Base-by-base conservation (phyloP, 2,329 filamentous ascomycete species). In the Colletotrichum liaoningense region DNA sequence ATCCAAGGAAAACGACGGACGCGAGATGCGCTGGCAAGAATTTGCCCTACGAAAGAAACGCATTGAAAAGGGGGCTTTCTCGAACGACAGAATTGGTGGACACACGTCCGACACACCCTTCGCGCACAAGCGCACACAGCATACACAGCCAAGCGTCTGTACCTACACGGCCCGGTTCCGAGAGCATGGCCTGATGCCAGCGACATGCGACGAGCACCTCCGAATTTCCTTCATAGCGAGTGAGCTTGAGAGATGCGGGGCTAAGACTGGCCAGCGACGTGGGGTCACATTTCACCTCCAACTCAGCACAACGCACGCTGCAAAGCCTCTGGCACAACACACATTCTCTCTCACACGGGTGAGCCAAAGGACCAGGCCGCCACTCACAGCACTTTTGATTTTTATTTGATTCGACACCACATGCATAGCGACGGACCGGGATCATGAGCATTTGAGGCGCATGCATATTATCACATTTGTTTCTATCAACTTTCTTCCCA, bases 381-480 rank as follows among this genome's bases (percentile, higher is more conserved):
- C 54, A 66, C 33, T 63, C 58, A 57, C 49, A 55, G 19, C 28
- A 54, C 33, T 9, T 42, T 62, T 65, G 49, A 57, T 52, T 57
- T 69, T 49, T 35, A 59, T 66, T 66, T 63, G 55, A 52, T 69
- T 73, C 55, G 42, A 52, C 63, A 68, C 62, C 67, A 75, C 49
- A 67, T 72, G 73, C 73, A 75, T 75, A 75, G 73, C 73, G 73
- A 75, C 30, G 59, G 63, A 60, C 30, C 22, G 30, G 67, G 63
- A 52, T 46, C 42, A 74, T 56, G 59, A 73, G 70, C 70, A 70
- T 73, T 73, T 64, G 55, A 73, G 14, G 67, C 67, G 67, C 67
- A 64, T 70, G 60, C 67, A 73, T 49, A 46, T 9, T 33, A 49
- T 22, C 9, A 30, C n/a, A 19, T 46, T 46, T 28, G 22, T 56